These are phyloP conservation scores for Spraguea lophii DNA, from an alignment of 371 early-diverging fungal species.

Conservation along the genomic window DNA sequence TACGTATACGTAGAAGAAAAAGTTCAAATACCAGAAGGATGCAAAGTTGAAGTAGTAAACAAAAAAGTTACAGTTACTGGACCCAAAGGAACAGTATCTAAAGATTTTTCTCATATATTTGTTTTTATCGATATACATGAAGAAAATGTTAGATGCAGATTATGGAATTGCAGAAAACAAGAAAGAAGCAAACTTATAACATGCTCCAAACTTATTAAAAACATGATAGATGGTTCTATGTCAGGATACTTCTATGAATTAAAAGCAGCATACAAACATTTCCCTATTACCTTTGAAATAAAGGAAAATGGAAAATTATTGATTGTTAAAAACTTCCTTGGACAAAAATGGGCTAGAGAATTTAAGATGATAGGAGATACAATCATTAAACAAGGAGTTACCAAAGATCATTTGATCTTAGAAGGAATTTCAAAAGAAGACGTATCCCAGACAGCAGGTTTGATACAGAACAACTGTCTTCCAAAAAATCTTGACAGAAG, in stretches of 20 bases:
- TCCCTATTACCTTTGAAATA: conserved; percentile 92
- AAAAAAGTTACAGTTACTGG: conserved; percentile 41
- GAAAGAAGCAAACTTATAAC: conserved; percentile 90
- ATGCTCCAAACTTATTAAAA: conserved; percentile 75
- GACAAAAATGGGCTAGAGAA: conserved; percentile 75
- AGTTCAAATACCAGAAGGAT: conserved; percentile 46
- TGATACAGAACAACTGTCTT: conserved; percentile 61
- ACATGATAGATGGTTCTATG: conserved; percentile 92
- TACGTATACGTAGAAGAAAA: conserved; percentile 36
- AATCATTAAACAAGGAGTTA: conserved; percentile 56
- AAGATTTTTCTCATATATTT: conserved; percentile 76
- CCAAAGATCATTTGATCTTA: conserved; percentile 85
- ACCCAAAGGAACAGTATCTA: conserved; percentile 60
- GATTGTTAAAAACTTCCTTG: conserved; percentile 93
- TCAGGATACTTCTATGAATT: conserved; percentile 96
- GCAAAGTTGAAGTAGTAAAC: conserved; percentile 29
- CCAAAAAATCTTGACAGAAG: conserved; percentile 86
- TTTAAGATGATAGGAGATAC: conserved; percentile 70
- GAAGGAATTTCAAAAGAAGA: conserved; percentile 79
- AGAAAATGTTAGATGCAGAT: conserved; percentile 58
- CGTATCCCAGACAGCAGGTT: conserved; percentile 82
- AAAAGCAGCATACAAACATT: conserved; percentile 97
- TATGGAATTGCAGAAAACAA: conserved; percentile 91
- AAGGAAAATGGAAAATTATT: conserved; percentile 54
- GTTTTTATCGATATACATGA: conserved; percentile 61